Evolutionary conservation across 257 asterid genomes (phyloP), one percentile per base, ranked within the genome.

Genomic region (Solanum arcanum): DNA sequence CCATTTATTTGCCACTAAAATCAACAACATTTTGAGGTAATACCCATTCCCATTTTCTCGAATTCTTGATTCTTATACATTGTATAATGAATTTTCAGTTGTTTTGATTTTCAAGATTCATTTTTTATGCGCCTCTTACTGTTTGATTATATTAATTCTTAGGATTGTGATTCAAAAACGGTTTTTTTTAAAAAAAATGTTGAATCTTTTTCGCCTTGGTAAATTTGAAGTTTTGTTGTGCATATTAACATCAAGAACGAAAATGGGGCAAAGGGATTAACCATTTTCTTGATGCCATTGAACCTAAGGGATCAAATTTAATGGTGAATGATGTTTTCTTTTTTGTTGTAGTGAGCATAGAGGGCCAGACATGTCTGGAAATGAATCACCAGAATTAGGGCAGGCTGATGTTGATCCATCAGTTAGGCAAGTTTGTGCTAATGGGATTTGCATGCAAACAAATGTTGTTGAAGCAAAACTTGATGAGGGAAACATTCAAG

Each of bases 401-500:
- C 92, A 91, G 86, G 44, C 82, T n/a, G 96, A 90, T 73, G 86
- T 72, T 33, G 98, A 92, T 82, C 92, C 93, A 25, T 91, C 93
- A 3, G 90, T 88, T 56, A 93, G 96, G 72, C 96, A 97, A 92
- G 85, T 97, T 62, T 91, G 91, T 83, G 96, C 96, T 31, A 97
- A 96, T 92, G 99, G 99, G 91, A 87, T 93, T 91, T 92, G 91
- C 89, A 94, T 96, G 94, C 85, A 90, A 88, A 96, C 98, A 81
- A 86, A 86, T 69, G 94, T 52, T 27, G 93, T 97, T 47, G 98
- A 97, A 89, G 99, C 94, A n/a, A 97, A 94, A 94, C 99, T 96
- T 12, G 98, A 97, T 80, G 97, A 90, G 90, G 99, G 99, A 66
- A 97, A 96, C 86, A 91, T 97, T 91, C 98, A 95, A 88, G 99